Conservation (phyloP, 192 early-diverging fungal genomes). For the Backusella morwellensis region DNA sequence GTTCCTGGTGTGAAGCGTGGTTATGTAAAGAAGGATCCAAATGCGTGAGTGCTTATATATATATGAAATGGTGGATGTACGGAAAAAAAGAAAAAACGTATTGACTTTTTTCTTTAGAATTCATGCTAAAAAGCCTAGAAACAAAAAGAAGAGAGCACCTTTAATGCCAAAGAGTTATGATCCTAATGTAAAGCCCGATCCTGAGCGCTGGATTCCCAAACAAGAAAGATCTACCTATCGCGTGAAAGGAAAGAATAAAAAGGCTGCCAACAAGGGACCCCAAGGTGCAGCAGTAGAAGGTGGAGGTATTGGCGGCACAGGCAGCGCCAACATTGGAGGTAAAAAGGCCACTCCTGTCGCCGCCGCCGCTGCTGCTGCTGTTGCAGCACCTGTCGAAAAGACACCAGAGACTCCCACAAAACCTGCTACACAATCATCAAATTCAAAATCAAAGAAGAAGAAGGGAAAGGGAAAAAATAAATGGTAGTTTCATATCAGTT, state of each 20-base stretch:
- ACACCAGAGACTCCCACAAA: constrained; percentile 12
- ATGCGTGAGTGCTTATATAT: constrained; percentile 14
- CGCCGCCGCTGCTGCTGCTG: not conserved
- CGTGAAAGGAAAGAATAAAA: constrained; percentile 56
- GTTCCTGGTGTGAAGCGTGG: constrained; percentile 55
- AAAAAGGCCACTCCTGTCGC: not conserved
- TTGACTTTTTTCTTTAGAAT: constrained; percentile 6
- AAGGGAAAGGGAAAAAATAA: constrained; percentile 43
- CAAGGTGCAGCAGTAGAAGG: constrained; percentile 63
- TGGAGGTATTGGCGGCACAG: constrained; percentile 71
- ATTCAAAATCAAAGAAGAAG: constrained; percentile 38
- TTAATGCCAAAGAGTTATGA: constrained; percentile 59
- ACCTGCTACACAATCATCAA: constrained; percentile 24
- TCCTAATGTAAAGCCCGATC: constrained; percentile 49
- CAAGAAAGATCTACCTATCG: constrained; percentile 57
- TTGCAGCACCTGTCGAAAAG: constrained; percentile 15
- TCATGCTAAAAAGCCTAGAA: constrained; percentile 36
- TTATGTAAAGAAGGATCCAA: constrained; percentile 50
- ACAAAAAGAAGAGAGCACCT: constrained; percentile 57
- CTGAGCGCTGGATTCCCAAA: constrained; percentile 73
- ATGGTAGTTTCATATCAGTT: constrained; percentile 13
- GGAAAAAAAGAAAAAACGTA: not conserved
- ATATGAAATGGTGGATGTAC: not conserved
- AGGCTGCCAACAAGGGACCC: constrained; percentile 55
- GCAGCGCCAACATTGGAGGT: constrained; percentile 66